A percentile compares a stretch with the other conserved stretches of the same genome.
These are phyloP conservation scores for Lichina pygmaea DNA, from an alignment of 495 filamentous ascomycete genomes.

Conservation along the genomic window DNA sequence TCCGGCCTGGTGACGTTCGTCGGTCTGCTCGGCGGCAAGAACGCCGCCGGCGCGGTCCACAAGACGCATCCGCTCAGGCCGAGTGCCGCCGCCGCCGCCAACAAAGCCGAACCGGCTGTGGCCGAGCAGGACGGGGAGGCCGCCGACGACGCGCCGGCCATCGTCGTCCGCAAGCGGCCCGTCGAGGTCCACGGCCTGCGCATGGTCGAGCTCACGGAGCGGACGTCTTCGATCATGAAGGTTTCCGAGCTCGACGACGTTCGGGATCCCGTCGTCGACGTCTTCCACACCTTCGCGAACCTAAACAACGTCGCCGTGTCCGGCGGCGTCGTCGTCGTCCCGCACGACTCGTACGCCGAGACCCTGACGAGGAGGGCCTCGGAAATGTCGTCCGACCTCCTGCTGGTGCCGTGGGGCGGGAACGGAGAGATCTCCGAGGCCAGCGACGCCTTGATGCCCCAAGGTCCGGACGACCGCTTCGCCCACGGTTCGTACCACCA, in stretches of 20 bases:
- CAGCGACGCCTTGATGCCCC: constrained; percentile 8
- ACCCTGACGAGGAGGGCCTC: constrained; percentile 38
- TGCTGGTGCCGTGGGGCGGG: constrained; percentile 80
- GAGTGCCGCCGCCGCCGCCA: not conserved
- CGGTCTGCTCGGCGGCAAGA: constrained; percentile 39
- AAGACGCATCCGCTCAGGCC: constrained; percentile 23
- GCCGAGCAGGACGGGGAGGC: constrained; percentile 1
- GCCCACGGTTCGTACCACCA: constrained; percentile 24
- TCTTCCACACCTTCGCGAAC: constrained; percentile 68
- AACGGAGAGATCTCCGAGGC: constrained; percentile 45
- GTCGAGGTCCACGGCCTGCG: constrained; percentile 70
- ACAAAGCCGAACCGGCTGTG: constrained; percentile 1
- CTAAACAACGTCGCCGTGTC: constrained; percentile 66
- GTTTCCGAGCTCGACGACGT: constrained; percentile 58
- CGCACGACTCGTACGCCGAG: constrained; percentile 53
- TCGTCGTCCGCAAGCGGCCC: constrained; percentile 13
- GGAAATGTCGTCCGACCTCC: constrained; percentile 45
- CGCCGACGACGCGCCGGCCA: constrained; percentile 5
- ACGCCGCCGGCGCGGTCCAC: constrained; percentile 10
- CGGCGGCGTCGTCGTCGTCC: constrained; percentile 49
- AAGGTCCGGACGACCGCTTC: constrained; percentile 22
- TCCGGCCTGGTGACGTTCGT: constrained; percentile 69
- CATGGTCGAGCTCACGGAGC: constrained; percentile 70
- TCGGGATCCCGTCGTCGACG: constrained; percentile 73
- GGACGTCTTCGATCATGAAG: constrained; percentile 87